Evolutionary conservation across 176 grass and related monocot genomes (phyloP), one percentile per base, ranked within the genome.

Genomic region (Zoysia japonica): DNA sequence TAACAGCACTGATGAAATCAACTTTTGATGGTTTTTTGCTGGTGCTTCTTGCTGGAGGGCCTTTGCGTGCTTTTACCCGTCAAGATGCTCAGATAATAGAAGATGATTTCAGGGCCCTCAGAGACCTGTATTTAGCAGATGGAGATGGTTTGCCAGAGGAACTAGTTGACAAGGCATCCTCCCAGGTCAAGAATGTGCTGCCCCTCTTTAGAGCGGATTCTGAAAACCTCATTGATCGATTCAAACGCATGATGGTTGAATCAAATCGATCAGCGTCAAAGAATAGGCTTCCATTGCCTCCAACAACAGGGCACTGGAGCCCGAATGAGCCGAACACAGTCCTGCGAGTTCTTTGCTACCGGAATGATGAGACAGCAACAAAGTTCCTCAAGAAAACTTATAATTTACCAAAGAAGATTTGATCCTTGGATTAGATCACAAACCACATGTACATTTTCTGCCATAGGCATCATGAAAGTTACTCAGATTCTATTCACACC

Each of bases 341-440:
- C 68, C 76, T 98, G 72, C 87, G 96, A 57, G 92, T 94, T 77
- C 84, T 98, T 48, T 98, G 96, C 53, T 90, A 98, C 77, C 89
- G 96, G 43, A 82, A 90, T 39, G 96, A 94, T 59, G 92, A 98
- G 81, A 82, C 78, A 12, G 92, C 96, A 39, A 94, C 96, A 38
- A 91, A n/a, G 81, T 98, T 98, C 71, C 90, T 98, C 8, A 98
- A 98, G 81, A 98, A 98, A 90, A 94, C 92, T 44, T 98, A 98
- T 44, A 92, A 86, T 80, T 85, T 98, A 45, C 92, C 96, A 0
- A 98, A 98, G 83, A 98, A 94, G 83, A 88, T 98, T 42, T 92
- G 72, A 89, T 60, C 14, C 20, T 16, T 67, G 51, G 67, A 42
- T 50, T 72, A 61, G 61, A 65, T 83, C 51, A 51, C 68, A 81